Percentiles rank a stretch among this genome's conserved stretches.
Evolutionary conservation across 176 grass and related monocot genomes (phyloP).

Genomic region (Chrysopogon serrulatus): DNA sequence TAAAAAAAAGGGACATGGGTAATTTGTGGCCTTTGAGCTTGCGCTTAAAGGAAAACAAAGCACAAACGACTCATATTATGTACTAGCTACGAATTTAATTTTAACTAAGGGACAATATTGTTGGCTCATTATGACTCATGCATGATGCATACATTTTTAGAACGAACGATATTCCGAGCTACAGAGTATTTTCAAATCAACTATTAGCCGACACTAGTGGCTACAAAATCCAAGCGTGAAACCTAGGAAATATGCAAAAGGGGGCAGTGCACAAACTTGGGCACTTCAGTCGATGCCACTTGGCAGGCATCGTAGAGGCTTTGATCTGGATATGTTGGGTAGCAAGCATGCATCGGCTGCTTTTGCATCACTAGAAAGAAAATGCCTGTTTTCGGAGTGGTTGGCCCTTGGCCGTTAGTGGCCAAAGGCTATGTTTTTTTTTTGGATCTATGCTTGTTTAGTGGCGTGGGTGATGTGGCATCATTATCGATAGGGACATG

Average conservation of each 20-base stretch:
- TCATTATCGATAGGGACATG: background rate
- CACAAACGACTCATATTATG: too few relatives aligned
- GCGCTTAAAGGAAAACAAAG: too few relatives aligned
- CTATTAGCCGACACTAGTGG: background rate
- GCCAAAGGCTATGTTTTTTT: conserved; percentile 13
- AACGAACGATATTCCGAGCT: background rate
- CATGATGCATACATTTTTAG: background rate
- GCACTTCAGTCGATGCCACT: conserved; percentile 4
- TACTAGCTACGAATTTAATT: background rate
- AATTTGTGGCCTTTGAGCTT: background rate
- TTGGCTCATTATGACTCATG: background rate
- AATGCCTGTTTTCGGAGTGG: conserved; percentile 17
- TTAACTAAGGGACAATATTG: background rate
- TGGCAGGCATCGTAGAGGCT: background rate
- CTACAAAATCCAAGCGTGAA: background rate
- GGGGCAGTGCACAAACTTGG: background rate
- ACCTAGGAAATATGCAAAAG: background rate
- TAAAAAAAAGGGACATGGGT: background rate
- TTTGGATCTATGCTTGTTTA: conserved; percentile 25
- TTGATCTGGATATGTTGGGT: background rate
- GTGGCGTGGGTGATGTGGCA: conserved; percentile 1
- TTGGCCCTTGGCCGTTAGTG: conserved; percentile 11
- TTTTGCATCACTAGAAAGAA: conserved; percentile 29
- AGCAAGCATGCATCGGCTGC: background rate
- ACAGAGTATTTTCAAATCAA: background rate